Conservation (phyloP, 768 basidiomycete species). For the Pulveroboletus sp. region DNA sequence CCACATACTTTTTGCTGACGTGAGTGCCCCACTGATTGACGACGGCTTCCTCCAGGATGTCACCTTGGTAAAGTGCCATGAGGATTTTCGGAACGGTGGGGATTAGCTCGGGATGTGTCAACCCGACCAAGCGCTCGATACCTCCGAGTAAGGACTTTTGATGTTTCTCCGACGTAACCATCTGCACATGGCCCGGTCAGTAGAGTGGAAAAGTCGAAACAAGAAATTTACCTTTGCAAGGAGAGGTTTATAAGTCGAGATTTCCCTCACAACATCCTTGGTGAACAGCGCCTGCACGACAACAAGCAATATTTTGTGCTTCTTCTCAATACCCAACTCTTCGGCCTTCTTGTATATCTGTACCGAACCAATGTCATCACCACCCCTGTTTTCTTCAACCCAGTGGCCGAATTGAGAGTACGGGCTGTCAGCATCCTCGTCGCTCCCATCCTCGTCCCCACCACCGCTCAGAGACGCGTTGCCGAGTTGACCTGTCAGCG, state of each 20-base stretch:
- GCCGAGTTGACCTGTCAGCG: slow-evolving; percentile 60
- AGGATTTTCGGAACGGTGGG: slow-evolving; percentile 82
- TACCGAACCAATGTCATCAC: slow-evolving; percentile 38
- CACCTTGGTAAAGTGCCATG: slow-evolving; percentile 91
- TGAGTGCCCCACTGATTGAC: slow-evolving; percentile 93
- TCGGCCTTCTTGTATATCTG: slow-evolving; percentile 87
- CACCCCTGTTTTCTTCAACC: slow-evolving; percentile 69
- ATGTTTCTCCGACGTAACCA: slow-evolving; percentile 91
- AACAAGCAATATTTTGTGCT: slow-evolving; percentile 85
- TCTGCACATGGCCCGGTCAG: slow-evolving; percentile 40
- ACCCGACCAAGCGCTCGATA: slow-evolving; percentile 81
- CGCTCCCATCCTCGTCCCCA: slow-evolving; percentile 84
- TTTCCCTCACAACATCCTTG: slow-evolving; percentile 62
- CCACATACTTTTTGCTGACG: slow-evolving; percentile 94
- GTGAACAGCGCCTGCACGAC: slow-evolving; percentile 85
- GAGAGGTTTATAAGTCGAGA: slow-evolving; percentile 62
- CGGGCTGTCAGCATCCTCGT: slow-evolving; percentile 83
- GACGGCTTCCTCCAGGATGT: slow-evolving; percentile 90
- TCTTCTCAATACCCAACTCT: slow-evolving; percentile 90
- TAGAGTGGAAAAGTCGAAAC: background rate
- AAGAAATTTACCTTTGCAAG: slow-evolving; percentile 58
- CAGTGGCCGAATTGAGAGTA: slow-evolving; percentile 81
- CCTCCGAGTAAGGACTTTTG: slow-evolving; percentile 95
- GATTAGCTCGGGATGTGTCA: slow-evolving; percentile 69
- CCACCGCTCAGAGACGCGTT: slow-evolving; percentile 44